Base-by-base conservation (phyloP, 768 basidiomycete genomes). In the Trametes punicea region DNA sequence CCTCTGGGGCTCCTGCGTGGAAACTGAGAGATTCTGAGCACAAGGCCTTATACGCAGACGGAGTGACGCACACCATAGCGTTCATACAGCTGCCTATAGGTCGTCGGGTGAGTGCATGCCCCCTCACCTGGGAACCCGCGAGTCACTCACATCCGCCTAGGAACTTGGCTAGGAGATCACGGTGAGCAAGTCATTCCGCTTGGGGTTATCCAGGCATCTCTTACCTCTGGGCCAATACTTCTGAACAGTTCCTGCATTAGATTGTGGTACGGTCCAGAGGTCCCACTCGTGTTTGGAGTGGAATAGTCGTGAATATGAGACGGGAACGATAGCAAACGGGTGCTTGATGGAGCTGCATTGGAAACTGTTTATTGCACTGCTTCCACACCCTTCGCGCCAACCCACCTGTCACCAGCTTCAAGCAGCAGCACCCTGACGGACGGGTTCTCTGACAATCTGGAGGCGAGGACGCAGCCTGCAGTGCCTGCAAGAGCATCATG, bases 141-240 rank as follows among this genome's bases (percentile, higher is more conserved):
- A 25, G 25, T 1, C 10, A 74, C 83, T 68, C 64, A 85, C 88
- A 90, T 65, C 88, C 88, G 21, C 88, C 88, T 6, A 90, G 76
- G 66, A 90, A 73, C 64, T 82, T 87, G 1, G 71, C 87, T 88
- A 33, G 5, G 47, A 33, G n/a, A 10, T 16, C 3, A 15, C 13
- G 29, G 21, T 29, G 8, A 29, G 23, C 4, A 36, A n/a, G n/a
- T n/a, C n/a, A n/a, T n/a, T n/a, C n/a, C n/a, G n/a, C n/a, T n/a
- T n/a, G 15, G 23, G 20, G 23, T 10, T 26, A 27, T 23, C 16
- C 6, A 2, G 18, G 11, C 30, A 6, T 5, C 25, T 20, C n/a
- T 8, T 33, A 85, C 87, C 87, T 72, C 88, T 73, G 0, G 88
- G 87, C 82, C 84, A 88, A 52, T 74, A 84, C 33, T 76, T 73